These are phyloP conservation scores for Phytophthora pistaciae DNA, from an alignment of 352 stramenopile genomes.

Conservation along the genomic window DNA sequence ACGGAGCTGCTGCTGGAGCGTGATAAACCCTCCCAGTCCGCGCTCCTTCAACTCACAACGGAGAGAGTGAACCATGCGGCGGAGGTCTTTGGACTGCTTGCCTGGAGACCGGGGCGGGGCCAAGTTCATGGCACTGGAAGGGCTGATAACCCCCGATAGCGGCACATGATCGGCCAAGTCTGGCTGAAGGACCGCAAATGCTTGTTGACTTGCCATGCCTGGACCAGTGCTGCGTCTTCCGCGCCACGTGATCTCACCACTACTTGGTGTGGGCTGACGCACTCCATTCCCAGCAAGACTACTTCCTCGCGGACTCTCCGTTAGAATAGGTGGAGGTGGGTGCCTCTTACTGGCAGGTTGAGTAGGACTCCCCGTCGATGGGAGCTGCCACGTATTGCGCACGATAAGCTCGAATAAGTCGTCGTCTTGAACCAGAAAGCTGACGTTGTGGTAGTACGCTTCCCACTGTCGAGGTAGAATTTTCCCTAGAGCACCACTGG, in stretches of 20 bases:
- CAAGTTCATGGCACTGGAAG: slow-evolving; percentile 20
- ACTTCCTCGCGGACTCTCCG: slow-evolving; percentile 16
- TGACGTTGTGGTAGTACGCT: slow-evolving; percentile 92
- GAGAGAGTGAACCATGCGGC: slow-evolving; percentile 62
- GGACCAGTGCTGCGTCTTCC: slow-evolving; percentile 31
- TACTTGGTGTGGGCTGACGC: slow-evolving; percentile 26
- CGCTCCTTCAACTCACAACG: slow-evolving; percentile 68
- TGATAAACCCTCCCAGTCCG: slow-evolving; percentile 78
- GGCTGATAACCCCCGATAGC: slow-evolving; percentile 6
- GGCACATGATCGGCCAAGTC: slow-evolving; percentile 55
- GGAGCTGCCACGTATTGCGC: slow-evolving; percentile 87
- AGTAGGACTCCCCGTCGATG: not conserved
- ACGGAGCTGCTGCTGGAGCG: slow-evolving; percentile 77
- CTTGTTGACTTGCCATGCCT: slow-evolving; percentile 61
- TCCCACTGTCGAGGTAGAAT: slow-evolving; percentile 65
- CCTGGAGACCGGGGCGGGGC: slow-evolving; percentile 19
- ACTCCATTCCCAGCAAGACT: slow-evolving; percentile 6
- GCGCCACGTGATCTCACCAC: slow-evolving; percentile 17
- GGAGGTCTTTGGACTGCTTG: slow-evolving; percentile 72
- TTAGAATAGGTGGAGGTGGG: slow-evolving; percentile 1
- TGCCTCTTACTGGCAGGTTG: slow-evolving; percentile 13
- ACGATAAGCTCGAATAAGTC: slow-evolving; percentile 93
- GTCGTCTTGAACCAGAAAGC: slow-evolving; percentile 87
- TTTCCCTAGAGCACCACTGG: slow-evolving; percentile 24
- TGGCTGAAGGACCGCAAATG: slow-evolving; percentile 70